A percentile compares a stretch with the other conserved stretches of the same genome.
Conservation (phyloP, 495 filamentous ascomycete species). For the Xylaria flabelliformis region DNA sequence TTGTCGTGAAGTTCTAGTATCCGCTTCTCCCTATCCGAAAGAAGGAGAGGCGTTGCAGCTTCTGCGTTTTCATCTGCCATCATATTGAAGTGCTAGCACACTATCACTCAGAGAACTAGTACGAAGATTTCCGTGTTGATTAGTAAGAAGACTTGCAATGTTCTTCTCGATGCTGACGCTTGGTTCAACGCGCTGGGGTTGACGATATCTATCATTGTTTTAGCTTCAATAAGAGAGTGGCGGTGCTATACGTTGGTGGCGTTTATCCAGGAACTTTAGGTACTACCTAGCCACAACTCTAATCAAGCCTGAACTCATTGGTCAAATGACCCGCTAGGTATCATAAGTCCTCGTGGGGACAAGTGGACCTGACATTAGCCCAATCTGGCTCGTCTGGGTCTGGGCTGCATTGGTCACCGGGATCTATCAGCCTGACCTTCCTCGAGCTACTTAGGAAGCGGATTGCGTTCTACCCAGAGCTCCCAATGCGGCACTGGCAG, state of each 20-base stretch:
- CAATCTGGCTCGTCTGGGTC: not conserved
- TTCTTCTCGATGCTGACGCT: not conserved
- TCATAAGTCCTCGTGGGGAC: not conserved
- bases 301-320: not conserved
- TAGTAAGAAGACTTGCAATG: not conserved
- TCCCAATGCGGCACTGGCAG: slow-evolving; percentile 3
- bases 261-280: not conserved
- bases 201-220: not conserved
- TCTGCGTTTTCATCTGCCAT: slow-evolving; percentile 32
- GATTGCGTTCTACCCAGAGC: slow-evolving; percentile 10
- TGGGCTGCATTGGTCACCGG: slow-evolving; percentile 1
- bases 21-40: slow-evolving; percentile 66
- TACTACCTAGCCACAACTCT: slow-evolving; percentile 5
- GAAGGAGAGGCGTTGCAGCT: slow-evolving; percentile 46
- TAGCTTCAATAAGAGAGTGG: not conserved
- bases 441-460: slow-evolving; percentile 2
- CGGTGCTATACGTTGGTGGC: slow-evolving; percentile 1
- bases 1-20: slow-evolving; percentile 72
- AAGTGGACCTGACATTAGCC: slow-evolving; percentile 2
- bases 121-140: not conserved
- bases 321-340: not conserved
- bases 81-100: not conserved
- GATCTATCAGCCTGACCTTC: slow-evolving; percentile 18
- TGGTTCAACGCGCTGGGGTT: not conserved
- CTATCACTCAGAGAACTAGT: not conserved